phyloP scores from a whole-genome alignment of 345 rosid species.

The Carallia brachiata region DNA sequence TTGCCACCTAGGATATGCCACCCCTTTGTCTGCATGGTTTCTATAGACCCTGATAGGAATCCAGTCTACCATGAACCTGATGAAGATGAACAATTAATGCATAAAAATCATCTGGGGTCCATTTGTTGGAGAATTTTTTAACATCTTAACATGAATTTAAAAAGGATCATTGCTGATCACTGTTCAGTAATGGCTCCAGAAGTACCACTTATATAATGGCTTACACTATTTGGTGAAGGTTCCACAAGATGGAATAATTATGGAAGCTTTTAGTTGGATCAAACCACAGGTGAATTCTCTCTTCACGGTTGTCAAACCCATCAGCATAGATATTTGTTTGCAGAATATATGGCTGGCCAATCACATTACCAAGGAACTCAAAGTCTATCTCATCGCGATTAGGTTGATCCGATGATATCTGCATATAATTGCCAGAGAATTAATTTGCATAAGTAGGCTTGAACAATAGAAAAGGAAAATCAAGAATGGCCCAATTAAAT shows the following conservation, averaged over 20 bases:
- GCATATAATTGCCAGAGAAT: background rate
- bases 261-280: conserved; percentile 79
- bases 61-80: conserved; percentile 72
- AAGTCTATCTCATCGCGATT: conserved; percentile 81
- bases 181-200: too few relatives aligned
- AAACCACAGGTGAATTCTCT: conserved; percentile 85
- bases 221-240: conserved; percentile 83
- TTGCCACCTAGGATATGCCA: conserved; percentile 67
- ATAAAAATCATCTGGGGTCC: background rate
- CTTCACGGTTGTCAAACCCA: conserved; percentile 70
- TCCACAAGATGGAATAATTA: conserved; percentile 77
- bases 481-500: background rate
- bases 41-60: conserved; percentile 70
- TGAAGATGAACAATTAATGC: background rate
- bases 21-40: conserved; percentile 73
- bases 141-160: too few relatives aligned
- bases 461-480: background rate
- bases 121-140: too few relatives aligned
- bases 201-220: background rate
- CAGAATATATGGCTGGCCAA: conserved; percentile 68
- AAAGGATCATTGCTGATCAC: too few relatives aligned
- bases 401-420: conserved; percentile 71
- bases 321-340: conserved; percentile 75
- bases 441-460: background rate
- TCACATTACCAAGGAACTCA: conserved; percentile 72